phyloP scores from a whole-genome alignment of 2,329 filamentous ascomycete species.

The Blastomyces gilchristii region DNA sequence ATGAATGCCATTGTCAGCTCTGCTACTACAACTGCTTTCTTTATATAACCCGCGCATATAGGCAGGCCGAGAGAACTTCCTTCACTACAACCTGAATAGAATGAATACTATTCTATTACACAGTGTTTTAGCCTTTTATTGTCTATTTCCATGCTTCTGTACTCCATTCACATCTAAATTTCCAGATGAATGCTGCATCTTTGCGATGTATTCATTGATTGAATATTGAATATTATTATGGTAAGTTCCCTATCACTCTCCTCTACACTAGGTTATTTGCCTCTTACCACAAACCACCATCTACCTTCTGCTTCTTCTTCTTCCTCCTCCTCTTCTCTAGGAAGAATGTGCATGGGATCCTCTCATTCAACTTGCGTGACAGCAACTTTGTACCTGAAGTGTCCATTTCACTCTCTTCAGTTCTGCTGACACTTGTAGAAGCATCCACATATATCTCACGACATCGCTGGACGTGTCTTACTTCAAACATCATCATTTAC shows the following conservation, averaged over 20 bases:
- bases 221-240: conserved; percentile 3
- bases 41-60: not conserved
- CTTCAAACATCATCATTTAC: not conserved
- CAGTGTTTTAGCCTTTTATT: not conserved
- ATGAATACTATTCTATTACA: not conserved
- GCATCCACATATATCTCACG: conserved; percentile 5
- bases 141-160: not conserved
- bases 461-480: conserved; percentile 10
- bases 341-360: not conserved
- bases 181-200: not conserved
- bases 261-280: not conserved
- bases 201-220: not conserved
- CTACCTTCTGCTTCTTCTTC: no score
- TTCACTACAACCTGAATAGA: not conserved
- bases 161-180: not conserved
- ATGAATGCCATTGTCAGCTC: conserved; percentile 6
- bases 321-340: not conserved
- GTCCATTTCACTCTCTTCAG: not conserved
- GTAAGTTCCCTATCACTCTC: not conserved
- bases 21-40: not conserved
- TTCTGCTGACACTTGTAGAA: conserved; percentile 7
- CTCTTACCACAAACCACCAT: not conserved
- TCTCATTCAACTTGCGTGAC: not conserved
- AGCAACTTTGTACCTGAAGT: not conserved
- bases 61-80: not conserved